Conservation (phyloP, 2,329 filamentous ascomycete genomes). For the Pseudogymnoascus sp. region DNA sequence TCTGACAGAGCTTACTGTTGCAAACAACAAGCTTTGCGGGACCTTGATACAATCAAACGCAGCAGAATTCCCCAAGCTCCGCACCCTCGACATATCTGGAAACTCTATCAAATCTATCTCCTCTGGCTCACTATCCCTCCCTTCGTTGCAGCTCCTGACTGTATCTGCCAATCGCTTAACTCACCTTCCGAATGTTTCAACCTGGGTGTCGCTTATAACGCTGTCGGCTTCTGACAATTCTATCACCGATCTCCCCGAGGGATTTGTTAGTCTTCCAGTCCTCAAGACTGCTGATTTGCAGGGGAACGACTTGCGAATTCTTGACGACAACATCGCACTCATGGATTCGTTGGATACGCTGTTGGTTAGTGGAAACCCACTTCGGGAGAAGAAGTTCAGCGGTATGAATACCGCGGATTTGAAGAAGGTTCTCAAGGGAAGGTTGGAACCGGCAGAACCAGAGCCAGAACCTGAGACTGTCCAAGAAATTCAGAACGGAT, state of each 20-base stretch:
- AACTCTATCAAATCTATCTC: conserved; percentile 54
- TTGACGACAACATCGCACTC: conserved; percentile 68
- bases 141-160: conserved; percentile 63
- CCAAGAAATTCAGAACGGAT: conserved; percentile 25
- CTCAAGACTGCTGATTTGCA: conserved; percentile 75
- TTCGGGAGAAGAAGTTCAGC: conserved; percentile 79
- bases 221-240: conserved; percentile 76
- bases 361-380: conserved; percentile 77
- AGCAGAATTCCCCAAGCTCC: conserved; percentile 52
- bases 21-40: conserved; percentile 71
- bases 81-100: conserved; percentile 67
- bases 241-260: conserved; percentile 65
- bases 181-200: conserved; percentile 62
- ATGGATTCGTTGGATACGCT: conserved; percentile 74
- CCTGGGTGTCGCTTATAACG: conserved; percentile 65
- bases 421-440: conserved; percentile 61
- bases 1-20: conserved; percentile 63
- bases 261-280: conserved; percentile 59
- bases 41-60: conserved; percentile 59
- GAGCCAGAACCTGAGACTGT: conserved; percentile 20
- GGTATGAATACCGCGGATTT: conserved; percentile 73
- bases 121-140: conserved; percentile 38
- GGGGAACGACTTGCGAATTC: conserved; percentile 68
- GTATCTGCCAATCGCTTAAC: conserved; percentile 76
- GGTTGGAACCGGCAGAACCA: conserved; percentile 48